Conservation (phyloP, 305 asterid species). For the Ajuga reptans region DNA sequence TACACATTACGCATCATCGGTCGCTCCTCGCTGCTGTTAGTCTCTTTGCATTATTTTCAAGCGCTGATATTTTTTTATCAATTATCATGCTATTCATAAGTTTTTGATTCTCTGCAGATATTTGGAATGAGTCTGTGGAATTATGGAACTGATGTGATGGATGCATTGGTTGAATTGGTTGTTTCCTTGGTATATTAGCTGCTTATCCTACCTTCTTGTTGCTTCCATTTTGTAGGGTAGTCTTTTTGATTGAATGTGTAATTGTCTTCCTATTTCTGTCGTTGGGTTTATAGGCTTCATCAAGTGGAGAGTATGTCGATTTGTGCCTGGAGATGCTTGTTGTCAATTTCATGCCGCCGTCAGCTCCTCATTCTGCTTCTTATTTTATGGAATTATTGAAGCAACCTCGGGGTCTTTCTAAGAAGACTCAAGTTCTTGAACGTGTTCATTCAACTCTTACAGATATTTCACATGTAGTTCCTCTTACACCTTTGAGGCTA, state of each 20-base stretch:
- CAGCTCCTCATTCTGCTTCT: conserved; percentile 21
- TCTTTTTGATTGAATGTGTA: neutral
- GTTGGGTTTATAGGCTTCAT: conserved; percentile 53
- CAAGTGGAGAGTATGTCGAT: conserved; percentile 62
- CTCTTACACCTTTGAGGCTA: conserved; percentile 69
- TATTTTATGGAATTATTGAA: conserved; percentile 41
- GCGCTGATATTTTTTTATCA: neutral
- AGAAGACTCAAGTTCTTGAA: conserved; percentile 69
- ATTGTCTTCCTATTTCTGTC: neutral
- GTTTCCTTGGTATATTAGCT: conserved; percentile 54
- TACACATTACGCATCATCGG: conserved; percentile 56
- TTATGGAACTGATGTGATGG: conserved; percentile 70
- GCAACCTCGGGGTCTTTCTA: conserved; percentile 48
- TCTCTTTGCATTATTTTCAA: neutral
- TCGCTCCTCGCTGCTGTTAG: conserved; percentile 69
- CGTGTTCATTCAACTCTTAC: conserved; percentile 66
- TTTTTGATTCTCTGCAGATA: conserved; percentile 40
- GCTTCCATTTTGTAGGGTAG: neutral
- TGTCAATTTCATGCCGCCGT: conserved; percentile 66
- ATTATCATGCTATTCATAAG: conserved; percentile 3
- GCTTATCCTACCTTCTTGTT: conserved; percentile 1
- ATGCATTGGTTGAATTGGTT: conserved; percentile 63
- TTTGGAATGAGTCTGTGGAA: conserved; percentile 75
- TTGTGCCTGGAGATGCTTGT: conserved; percentile 85
- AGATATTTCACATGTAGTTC: conserved; percentile 58